Evolutionary conservation across 2,329 filamentous ascomycete genomes (phyloP).

Genomic region (Neopestalotiopsis sp.): DNA sequence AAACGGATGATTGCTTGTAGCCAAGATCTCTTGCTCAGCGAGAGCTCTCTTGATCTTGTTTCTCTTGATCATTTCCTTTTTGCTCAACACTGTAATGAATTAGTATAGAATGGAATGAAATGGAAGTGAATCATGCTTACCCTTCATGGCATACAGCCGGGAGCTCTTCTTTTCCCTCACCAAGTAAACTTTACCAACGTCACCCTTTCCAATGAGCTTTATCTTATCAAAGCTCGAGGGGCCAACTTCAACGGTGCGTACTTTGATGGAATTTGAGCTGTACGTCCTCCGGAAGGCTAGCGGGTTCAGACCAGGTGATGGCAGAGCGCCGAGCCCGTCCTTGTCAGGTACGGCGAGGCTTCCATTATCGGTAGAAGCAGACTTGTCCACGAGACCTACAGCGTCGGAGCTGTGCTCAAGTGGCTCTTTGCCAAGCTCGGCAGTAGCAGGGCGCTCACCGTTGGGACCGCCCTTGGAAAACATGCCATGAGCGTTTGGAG

Average conservation of each 20-base stretch:
- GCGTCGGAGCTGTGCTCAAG: conserved; percentile 63
- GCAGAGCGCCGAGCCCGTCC: conserved; percentile 64
- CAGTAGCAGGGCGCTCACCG: conserved; percentile 77
- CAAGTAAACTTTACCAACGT: conserved; percentile 97
- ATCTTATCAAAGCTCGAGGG: conserved; percentile 99
- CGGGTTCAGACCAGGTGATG: conserved; percentile 69
- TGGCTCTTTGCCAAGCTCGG: conserved; percentile 85
- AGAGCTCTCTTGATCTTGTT: conserved; percentile 99
- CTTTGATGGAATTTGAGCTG: conserved; percentile 99
- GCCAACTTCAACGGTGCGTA: conserved; percentile 94
- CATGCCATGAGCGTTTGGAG: conserved; percentile 93
- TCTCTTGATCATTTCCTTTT: conserved; percentile 99
- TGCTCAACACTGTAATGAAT: conserved; percentile 79
- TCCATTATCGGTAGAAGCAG: conserved; percentile 42
- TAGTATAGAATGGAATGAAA: conserved; percentile 33
- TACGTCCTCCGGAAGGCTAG: conserved; percentile 92
- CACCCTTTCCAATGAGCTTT: conserved; percentile 97
- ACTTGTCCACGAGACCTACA: conserved; percentile 52
- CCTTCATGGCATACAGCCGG: conserved; percentile 97
- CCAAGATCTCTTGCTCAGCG: conserved; percentile 96
- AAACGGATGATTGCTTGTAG: conserved; percentile 98
- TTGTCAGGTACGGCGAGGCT: conserved; percentile 47
- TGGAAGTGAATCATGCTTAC: conserved; percentile 52
- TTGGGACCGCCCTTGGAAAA: conserved; percentile 68
- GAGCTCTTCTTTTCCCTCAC: conserved; percentile 98